These are phyloP conservation scores for Cynanchum wilfordii DNA, from an alignment of 257 asterid species.

Conservation along the genomic window DNA sequence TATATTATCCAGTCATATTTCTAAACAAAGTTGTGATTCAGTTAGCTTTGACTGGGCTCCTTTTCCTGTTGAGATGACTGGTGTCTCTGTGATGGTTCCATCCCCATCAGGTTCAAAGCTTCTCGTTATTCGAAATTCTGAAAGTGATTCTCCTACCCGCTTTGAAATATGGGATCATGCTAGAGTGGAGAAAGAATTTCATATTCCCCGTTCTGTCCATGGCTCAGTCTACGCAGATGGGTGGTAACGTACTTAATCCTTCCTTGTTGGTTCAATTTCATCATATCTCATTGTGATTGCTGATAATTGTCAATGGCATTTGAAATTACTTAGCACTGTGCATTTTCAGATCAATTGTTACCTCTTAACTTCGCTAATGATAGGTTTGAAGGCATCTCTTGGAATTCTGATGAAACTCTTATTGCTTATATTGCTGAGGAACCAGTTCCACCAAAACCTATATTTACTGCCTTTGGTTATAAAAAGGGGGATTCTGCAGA, in stretches of 20 bases:
- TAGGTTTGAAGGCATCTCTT: constrained; percentile 96
- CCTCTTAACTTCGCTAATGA: constrained; percentile 17
- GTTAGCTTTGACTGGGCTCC: constrained; percentile 73
- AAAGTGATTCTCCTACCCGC: constrained; percentile 68
- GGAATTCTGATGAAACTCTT: constrained; percentile 76
- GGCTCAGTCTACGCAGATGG: constrained; percentile 87
- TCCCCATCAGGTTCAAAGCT: constrained; percentile 92
- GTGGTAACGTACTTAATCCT: constrained; percentile 48
- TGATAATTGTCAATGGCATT: no score
- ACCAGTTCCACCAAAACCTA: constrained; percentile 56
- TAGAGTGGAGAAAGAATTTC: constrained; percentile 65
- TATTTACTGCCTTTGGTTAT: constrained; percentile 54
- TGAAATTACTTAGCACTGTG: neutral
- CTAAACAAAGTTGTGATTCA: constrained; percentile 29
- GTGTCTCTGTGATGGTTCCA: constrained; percentile 69
- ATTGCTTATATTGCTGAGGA: constrained; percentile 91
- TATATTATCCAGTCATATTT: constrained; percentile 58
- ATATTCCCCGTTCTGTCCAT: constrained; percentile 60
- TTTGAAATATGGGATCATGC: constrained; percentile 86
- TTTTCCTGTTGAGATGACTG: constrained; percentile 70
- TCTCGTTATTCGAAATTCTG: constrained; percentile 67
- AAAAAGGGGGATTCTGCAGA: constrained; percentile 49
- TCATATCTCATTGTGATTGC: neutral
- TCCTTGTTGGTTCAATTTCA: neutral
- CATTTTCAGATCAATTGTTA: neutral